These are phyloP conservation scores for Aspergillus carbonarius DNA, from an alignment of 2,329 filamentous ascomycete genomes.

Conservation along the genomic window DNA sequence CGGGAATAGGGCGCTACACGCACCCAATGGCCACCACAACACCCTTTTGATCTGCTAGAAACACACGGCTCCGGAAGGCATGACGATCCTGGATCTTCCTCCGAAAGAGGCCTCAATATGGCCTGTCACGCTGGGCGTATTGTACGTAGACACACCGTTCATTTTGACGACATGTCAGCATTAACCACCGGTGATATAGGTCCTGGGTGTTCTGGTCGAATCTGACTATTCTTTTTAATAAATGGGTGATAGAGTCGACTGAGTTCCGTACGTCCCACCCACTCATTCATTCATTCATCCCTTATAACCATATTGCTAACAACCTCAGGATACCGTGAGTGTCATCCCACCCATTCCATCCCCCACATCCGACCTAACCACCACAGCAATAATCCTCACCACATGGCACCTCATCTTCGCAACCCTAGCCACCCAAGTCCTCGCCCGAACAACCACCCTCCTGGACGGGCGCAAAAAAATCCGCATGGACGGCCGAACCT, in stretches of 20 bases:
- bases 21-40: neutral
- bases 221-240: slow-evolving; percentile 82
- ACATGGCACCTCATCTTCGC: slow-evolving; percentile 92
- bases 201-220: slow-evolving; percentile 24
- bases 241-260: slow-evolving; percentile 85
- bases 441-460: slow-evolving; percentile 80
- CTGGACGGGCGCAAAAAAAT: slow-evolving; percentile 90
- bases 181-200: slow-evolving; percentile 1
- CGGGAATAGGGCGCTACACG: neutral
- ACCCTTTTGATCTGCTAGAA: neutral
- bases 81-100: neutral
- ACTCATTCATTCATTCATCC: too few relatives aligned
- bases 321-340: slow-evolving; percentile 18
- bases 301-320: neutral
- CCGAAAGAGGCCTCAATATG: slow-evolving; percentile 4
- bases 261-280: slow-evolving; percentile 65
- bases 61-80: neutral
- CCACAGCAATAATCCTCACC: slow-evolving; percentile 64
- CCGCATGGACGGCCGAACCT: slow-evolving; percentile 89
- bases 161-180: neutral
- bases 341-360: neutral
- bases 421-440: slow-evolving; percentile 84
- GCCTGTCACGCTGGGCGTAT: slow-evolving; percentile 12
- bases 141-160: slow-evolving; percentile 8
- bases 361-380: neutral